Evolutionary conservation across 1,284 basidiomycete species (phyloP).

Genomic region (Irpex lacteus): DNA sequence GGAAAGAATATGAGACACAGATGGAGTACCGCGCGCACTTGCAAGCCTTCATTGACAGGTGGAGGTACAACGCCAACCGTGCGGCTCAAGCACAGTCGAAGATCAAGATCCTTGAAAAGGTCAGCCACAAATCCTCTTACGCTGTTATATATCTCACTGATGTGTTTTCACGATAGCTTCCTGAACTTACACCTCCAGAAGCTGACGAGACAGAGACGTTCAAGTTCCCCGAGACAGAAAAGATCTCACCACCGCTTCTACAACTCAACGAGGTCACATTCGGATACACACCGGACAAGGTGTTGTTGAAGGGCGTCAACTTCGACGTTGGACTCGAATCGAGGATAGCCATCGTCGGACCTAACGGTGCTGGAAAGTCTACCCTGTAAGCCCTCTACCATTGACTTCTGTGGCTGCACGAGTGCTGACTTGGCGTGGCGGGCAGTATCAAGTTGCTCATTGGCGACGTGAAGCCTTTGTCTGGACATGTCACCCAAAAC

Average conservation of each 20-base stretch:
- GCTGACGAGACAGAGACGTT: slow-evolving; percentile 89
- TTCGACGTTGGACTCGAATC: slow-evolving; percentile 91
- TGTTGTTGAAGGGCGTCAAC: slow-evolving; percentile 81
- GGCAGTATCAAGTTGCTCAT: slow-evolving; percentile 90
- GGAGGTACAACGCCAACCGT: slow-evolving; percentile 93
- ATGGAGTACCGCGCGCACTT: slow-evolving; percentile 93
- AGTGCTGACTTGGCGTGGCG: slow-evolving; percentile 1
- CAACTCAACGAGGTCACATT: slow-evolving; percentile 93
- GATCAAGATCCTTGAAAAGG: slow-evolving; percentile 97
- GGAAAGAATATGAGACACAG: slow-evolving; percentile 94
- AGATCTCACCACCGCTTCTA: slow-evolving; percentile 94
- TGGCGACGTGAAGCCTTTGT: slow-evolving; percentile 80
- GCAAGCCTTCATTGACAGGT: slow-evolving; percentile 96
- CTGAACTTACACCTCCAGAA: slow-evolving; percentile 91
- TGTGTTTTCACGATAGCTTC: slow-evolving; percentile 49
- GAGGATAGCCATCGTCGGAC: slow-evolving; percentile 88
- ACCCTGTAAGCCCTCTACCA: slow-evolving; percentile 51
- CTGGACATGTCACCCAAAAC: slow-evolving; percentile 88
- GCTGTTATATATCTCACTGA: too few species aligned
- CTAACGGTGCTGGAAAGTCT: slow-evolving; percentile 80
- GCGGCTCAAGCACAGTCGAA: slow-evolving; percentile 63
- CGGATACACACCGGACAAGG: slow-evolving; percentile 82
- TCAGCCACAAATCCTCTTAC: too few species aligned
- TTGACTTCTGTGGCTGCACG: too few species aligned
- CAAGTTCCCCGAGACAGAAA: slow-evolving; percentile 93